A percentile compares a stretch with the other conserved stretches of the same genome.
Evolutionary conservation across 345 rosid genomes (phyloP).

Genomic region (Salix udensis): DNA sequence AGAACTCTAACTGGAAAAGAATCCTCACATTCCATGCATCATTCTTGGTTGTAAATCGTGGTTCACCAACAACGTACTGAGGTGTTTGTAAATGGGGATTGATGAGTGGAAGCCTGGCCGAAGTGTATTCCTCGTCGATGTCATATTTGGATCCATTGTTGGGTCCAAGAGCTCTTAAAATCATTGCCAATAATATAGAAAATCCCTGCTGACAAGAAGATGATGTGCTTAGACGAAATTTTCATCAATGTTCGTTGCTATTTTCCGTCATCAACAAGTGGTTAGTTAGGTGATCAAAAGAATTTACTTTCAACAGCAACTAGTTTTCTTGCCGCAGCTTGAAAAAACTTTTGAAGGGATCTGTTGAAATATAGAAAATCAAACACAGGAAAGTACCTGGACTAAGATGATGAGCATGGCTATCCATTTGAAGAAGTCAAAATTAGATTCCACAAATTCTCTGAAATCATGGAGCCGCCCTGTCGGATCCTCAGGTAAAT

Average conservation of each 20-base stretch:
- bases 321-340: neutral
- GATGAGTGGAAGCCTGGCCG: conserved; percentile 35
- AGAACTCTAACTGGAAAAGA: neutral
- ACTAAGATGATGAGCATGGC: conserved; percentile 30
- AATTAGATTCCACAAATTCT: conserved; percentile 45
- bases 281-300: neutral
- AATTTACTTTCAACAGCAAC: neutral
- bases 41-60: conserved; percentile 9
- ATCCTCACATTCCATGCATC: conserved; percentile 29
- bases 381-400: conserved; percentile 33
- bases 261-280: neutral
- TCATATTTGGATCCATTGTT: conserved; percentile 18
- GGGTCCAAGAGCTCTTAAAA: conserved; percentile 29
- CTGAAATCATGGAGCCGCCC: conserved; percentile 48
- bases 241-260: neutral
- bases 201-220: conserved; percentile 35
- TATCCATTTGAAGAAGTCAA: conserved; percentile 42
- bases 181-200: conserved; percentile 34
- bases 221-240: neutral
- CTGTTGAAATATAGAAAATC: neutral
- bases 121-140: conserved; percentile 28
- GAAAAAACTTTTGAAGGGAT: neutral
- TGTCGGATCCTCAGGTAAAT: conserved; percentile 58
- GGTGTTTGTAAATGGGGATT: conserved; percentile 20
- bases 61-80: conserved; percentile 17